Base-by-base conservation (phyloP, 805 yeast genomes). In the Sungouiozyma ichnusensis region DNA sequence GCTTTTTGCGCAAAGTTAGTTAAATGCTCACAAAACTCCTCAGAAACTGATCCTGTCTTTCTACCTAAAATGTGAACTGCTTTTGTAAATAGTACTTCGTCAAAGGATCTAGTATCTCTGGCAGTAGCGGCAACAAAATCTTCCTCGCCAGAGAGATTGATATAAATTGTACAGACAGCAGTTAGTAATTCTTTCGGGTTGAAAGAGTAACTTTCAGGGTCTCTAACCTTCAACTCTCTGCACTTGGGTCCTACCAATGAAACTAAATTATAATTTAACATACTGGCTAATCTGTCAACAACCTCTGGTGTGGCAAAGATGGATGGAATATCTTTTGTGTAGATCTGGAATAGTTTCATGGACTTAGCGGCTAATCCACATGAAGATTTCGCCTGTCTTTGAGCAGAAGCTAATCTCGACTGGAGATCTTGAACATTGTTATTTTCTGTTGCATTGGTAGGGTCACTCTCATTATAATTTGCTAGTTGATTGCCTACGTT, bases 241-340 rank as follows among this genome's bases (percentile, higher is more conserved):
- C 95, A 88, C 57, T 83, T 82, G 14, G 97, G 97, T 0, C 99
- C 99, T 19, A 87, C 97, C 62, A 92, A 69, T n/a, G 90, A 86
- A 39, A 78, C 83, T 47, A 92, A 67, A 58, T 92, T 92, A 64
- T 88, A 90, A 65, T 92, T 83, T 58, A 92, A 69, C 99, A 92
- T 92, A 37, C 95, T 87, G 0, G 98, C 95, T 48, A 92, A 68
- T 62, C 98, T 74, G 53, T 87, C 95, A 35, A 90, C 95, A 54
- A 92, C 79, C 63, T 92, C 98, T 2, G 85, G 77, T 35, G 85
- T 81, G 3, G 79, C 77, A 64, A 92, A 92, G 0, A 95, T 90
- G 40, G 68, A 70, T 7, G 97, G 96, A 8, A 85, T 85, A 48
- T 90, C 90, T 44, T 76, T 70, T 0, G 97, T 86, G 58, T 88